phyloP scores from a whole-genome alignment of 371 early-diverging fungal genomes.

The Batkoa obscura region DNA sequence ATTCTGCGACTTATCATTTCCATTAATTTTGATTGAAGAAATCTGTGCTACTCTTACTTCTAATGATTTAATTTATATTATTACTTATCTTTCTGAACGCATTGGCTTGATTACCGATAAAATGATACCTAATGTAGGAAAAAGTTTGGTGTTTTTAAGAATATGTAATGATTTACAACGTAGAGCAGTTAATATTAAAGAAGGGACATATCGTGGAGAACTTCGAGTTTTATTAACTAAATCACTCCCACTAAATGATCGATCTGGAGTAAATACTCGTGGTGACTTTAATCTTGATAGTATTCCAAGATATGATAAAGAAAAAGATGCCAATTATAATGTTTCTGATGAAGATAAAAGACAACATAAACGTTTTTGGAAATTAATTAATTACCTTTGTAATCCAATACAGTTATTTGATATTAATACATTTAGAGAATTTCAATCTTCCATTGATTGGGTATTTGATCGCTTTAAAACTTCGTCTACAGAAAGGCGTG shows the following conservation, averaged over 20 bases:
- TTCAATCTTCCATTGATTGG: not conserved
- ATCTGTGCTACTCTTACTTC: not conserved
- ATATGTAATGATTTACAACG: not conserved
- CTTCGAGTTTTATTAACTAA: not conserved
- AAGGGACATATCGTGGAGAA: not conserved
- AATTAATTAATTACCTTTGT: not conserved
- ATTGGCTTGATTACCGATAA: not conserved
- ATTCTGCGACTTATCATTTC: not conserved
- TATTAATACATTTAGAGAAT: not conserved
- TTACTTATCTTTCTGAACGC: not conserved
- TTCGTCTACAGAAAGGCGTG: too few species aligned
- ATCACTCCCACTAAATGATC: not conserved
- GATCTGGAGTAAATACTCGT: not conserved
- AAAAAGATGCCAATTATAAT: not conserved
- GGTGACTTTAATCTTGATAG: not conserved
- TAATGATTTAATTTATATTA: not conserved
- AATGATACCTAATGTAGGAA: not conserved
- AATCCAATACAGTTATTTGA: not conserved
- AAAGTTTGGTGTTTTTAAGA: not conserved
- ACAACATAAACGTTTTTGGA: not conserved
- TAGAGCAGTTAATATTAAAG: not conserved
- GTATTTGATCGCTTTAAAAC: not conserved
- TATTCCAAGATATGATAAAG: too few species aligned
- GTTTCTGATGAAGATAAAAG: not conserved
- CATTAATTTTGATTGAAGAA: not conserved